phyloP scores from a whole-genome alignment of 2,329 filamentous ascomycete genomes.

The Clonostachys sp. region DNA sequence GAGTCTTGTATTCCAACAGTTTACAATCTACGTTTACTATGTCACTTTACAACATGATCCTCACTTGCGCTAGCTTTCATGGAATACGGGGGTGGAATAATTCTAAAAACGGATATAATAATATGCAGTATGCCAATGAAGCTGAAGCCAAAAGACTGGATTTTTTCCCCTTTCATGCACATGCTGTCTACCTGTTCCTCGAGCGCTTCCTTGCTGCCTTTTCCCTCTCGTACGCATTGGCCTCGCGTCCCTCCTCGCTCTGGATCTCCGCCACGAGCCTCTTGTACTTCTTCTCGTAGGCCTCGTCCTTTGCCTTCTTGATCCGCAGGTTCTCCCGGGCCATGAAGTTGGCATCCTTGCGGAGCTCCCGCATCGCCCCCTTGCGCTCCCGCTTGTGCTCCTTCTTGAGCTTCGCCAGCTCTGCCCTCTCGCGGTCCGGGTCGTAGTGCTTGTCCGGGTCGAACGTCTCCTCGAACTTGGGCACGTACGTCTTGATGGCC shows the following conservation, averaged over 20 bases:
- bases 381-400: conserved; percentile 96
- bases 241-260: conserved; percentile 81
- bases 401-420: conserved; percentile 76
- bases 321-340: conserved; percentile 82
- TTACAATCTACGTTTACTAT: no score
- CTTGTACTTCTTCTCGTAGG: conserved; percentile 96
- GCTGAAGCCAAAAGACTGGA: not conserved
- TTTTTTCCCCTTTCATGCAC: not conserved
- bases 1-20: no score
- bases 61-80: no score
- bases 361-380: conserved; percentile 86
- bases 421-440: conserved; percentile 83
- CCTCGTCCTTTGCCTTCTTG: conserved; percentile 90
- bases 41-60: no score
- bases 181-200: conserved; percentile 32
- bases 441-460: conserved; percentile 98
- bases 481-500: conserved; percentile 81
- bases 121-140: no score
- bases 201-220: conserved; percentile 69
- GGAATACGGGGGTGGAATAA: no score
- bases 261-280: conserved; percentile 92
- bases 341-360: conserved; percentile 94
- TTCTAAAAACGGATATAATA: no score
- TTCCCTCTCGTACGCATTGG: conserved; percentile 86
- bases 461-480: conserved; percentile 94